A percentile compares a stretch with the other conserved stretches of the same genome.
Conservation (phyloP, 306 rosid genomes). For the Quercus robur region DNA sequence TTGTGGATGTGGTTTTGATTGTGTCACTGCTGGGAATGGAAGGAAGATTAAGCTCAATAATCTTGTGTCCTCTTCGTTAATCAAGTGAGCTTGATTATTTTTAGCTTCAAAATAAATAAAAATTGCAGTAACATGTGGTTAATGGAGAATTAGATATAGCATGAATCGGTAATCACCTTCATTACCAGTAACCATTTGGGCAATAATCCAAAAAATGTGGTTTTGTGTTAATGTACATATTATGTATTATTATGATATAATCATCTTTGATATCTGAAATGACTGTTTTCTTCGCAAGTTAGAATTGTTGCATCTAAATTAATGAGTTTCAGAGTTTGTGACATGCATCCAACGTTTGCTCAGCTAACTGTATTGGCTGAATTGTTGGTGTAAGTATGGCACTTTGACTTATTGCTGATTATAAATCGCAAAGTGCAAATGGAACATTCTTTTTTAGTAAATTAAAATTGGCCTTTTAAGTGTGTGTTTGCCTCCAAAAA, state of each 20-base stretch:
- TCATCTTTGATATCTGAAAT: neutral
- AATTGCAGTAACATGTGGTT: neutral
- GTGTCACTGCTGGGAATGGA: conserved; percentile 15
- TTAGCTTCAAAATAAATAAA: neutral
- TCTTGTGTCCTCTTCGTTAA: conserved; percentile 11
- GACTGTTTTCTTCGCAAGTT: neutral
- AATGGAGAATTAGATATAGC: neutral
- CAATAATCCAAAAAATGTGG: neutral
- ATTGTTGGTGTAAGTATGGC: too few relatives aligned
- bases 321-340: too few relatives aligned
- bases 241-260: neutral
- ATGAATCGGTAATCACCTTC: neutral
- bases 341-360: too few relatives aligned
- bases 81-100: neutral
- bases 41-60: conserved; percentile 7
- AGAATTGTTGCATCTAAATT: too few relatives aligned
- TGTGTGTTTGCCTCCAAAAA: too few relatives aligned
- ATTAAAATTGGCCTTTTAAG: too few relatives aligned
- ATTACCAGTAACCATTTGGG: neutral
- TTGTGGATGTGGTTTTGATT: conserved; percentile 65
- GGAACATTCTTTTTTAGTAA: too few relatives aligned
- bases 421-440: too few relatives aligned
- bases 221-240: neutral
- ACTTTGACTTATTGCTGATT: too few relatives aligned
- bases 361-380: too few relatives aligned